Percentiles rank a stretch among this genome's conserved stretches.
Evolutionary conservation across 202 grass and related monocot genomes (phyloP).

Genomic region (Panicum hallii): DNA sequence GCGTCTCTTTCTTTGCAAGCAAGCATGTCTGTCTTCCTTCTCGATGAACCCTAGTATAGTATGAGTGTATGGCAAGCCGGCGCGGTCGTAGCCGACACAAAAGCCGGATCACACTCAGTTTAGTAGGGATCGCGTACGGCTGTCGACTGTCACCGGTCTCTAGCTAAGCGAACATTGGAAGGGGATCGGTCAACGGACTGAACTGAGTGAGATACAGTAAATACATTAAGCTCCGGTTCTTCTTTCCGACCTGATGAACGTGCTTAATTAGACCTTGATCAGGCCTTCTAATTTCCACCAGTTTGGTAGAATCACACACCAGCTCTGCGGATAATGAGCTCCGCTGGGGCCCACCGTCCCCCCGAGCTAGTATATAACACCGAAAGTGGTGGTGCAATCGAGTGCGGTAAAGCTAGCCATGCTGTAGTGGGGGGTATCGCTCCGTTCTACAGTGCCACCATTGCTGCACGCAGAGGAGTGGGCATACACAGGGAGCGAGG

Average conservation of each 20-base stretch:
- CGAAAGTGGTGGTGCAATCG: conserved; percentile 46
- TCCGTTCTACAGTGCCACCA: conserved; percentile 18
- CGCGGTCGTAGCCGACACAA: conserved; percentile 46
- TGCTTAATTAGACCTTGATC: conserved; percentile 15
- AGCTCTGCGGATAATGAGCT: conserved; percentile 29
- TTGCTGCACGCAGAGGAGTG: conserved; percentile 17
- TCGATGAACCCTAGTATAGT: conserved; percentile 40
- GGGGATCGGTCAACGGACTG: background rate
- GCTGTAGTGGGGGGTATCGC: conserved; percentile 38
- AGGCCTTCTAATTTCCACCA: conserved; percentile 11
- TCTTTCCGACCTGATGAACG: conserved; percentile 4
- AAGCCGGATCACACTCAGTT: conserved; percentile 38
- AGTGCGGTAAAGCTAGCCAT: conserved; percentile 42
- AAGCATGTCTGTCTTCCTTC: conserved; percentile 32
- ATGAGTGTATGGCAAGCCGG: conserved; percentile 16
- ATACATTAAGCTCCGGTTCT: background rate
- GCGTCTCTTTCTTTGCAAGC: conserved; percentile 43
- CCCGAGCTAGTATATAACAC: conserved; percentile 24
- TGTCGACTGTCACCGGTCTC: background rate
- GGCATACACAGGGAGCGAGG: background rate
- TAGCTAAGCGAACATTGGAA: conserved; percentile 18
- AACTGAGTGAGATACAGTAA: background rate
- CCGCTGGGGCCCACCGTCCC: conserved; percentile 31
- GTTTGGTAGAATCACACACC: conserved; percentile 33
- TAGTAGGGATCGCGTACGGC: conserved; percentile 28